A percentile compares a stretch with the other conserved stretches of the same genome.
Evolutionary conservation across 257 asterid species (phyloP).

Genomic region (Przewalskia tangutica): DNA sequence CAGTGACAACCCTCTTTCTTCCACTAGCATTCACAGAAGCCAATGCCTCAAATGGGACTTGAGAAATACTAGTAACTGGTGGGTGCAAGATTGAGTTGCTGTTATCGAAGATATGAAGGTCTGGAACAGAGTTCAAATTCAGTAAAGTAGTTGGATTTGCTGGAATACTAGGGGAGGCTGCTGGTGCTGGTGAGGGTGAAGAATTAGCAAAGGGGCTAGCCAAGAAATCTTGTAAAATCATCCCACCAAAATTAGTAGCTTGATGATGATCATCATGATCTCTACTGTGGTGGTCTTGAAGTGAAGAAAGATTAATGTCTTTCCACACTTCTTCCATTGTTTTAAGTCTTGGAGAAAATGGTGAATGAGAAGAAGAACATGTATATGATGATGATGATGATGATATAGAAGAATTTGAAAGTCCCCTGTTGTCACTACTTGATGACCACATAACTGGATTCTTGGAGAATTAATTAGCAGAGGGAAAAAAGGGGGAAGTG

Average conservation of each 20-base stretch:
- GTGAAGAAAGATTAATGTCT: constrained; percentile 41
- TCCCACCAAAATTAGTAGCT: constrained; percentile 12
- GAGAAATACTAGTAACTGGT: neutral
- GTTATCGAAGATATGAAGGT: constrained; percentile 19
- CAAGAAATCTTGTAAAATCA: constrained; percentile 51
- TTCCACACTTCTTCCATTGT: constrained; percentile 74
- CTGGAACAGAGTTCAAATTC: constrained; percentile 33
- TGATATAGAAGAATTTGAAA: neutral
- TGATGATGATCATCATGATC: neutral
- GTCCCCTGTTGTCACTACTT: neutral
- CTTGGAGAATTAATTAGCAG: neutral
- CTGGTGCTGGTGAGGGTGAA: constrained; percentile 18
- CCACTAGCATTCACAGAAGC: neutral
- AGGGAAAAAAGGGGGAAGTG: neutral
- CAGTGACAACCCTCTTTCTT: constrained; percentile 28
- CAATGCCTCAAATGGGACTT: neutral
- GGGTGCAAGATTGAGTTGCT: constrained; percentile 6
- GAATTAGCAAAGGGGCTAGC: constrained; percentile 19
- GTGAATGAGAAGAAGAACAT: constrained; percentile 4
- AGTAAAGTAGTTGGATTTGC: constrained; percentile 22
- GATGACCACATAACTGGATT: constrained; percentile 1
- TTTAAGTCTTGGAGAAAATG: constrained; percentile 10
- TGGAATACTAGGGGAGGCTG: neutral
- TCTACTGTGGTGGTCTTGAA: constrained; percentile 21
- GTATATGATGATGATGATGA: neutral